Evolutionary conservation across 305 asterid genomes (phyloP), one percentile per base, ranked within the genome.

Genomic region (Fraxinus ornus): DNA sequence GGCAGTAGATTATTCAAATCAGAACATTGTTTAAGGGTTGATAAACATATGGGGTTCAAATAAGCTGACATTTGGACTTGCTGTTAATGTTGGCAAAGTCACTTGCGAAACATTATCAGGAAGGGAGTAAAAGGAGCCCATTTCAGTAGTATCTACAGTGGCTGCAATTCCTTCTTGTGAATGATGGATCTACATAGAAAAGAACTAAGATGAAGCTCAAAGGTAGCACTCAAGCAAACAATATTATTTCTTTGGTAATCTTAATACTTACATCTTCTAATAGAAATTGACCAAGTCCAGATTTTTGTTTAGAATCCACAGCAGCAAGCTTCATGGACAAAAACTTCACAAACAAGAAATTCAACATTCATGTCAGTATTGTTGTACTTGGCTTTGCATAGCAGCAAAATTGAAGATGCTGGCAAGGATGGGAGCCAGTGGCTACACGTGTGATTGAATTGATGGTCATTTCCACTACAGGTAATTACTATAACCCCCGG

Each of bases 111-210:
- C 55, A 75, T 75, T 75, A 22, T 76, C 12, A n/a, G 39, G 68
- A 30, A 10, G 68, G 12, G 64, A 76, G 37, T 41, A 57, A 52
- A 77, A 17, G 39, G 79, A 76, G 10, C 68, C 10, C 47, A 52
- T 32, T 49, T 55, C 47, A 4, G 7, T 10, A 77, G 33, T 32
- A n/a, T 32, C 28, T 55, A 39, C 47, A n/a, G 28, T 7, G 6
- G 80, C 80, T 49, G 80, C 72, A 77, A 6, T 24, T 24, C 35
- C 71, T 49, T 47, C 80, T 52, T 77, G 80, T 55, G 72, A 28
- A n/a, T 55, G 73, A 77, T 35, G 41, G 13, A 77, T 77, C 80
- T 55, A 55, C 37, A 49, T 26, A 32, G 70, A 49, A 24, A 49
- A 13, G 68, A 55, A 17, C 41, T 28, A 8, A 30, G 70, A 19